These are phyloP conservation scores for Bombardia bombarda DNA, from an alignment of 495 filamentous ascomycete genomes.

Conservation along the genomic window DNA sequence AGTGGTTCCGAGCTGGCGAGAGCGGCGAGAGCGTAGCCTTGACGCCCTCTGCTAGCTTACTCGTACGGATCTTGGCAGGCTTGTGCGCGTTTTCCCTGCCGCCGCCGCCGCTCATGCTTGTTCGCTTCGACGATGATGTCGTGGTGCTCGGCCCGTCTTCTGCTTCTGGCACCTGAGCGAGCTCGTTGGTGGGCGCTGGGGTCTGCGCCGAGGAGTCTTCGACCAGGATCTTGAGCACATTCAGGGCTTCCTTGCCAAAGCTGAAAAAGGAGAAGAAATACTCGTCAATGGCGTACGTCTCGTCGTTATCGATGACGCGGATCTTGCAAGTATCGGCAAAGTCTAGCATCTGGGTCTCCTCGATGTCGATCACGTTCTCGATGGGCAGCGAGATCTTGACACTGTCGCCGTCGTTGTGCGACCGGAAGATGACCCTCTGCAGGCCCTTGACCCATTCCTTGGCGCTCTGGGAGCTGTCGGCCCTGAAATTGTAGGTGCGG, in stretches of 20 bases:
- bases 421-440: conserved; percentile 90
- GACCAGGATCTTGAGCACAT: conserved; percentile 66
- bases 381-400: conserved; percentile 93
- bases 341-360: conserved; percentile 85
- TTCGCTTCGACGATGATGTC: conserved; percentile 12
- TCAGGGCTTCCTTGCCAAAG: conserved; percentile 76
- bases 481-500: conserved; percentile 77
- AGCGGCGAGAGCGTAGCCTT: conserved; percentile 53
- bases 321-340: conserved; percentile 94
- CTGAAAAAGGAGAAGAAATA: conserved; percentile 97
- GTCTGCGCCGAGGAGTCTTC: conserved; percentile 52
- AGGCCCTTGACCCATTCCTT: conserved; percentile 96
- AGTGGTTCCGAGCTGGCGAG: conserved; percentile 28
- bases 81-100: conserved; percentile 5
- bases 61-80: conserved; percentile 24
- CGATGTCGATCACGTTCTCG: conserved; percentile 82
- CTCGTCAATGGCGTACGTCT: conserved; percentile 94
- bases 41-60: conserved; percentile 53
- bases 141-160: conserved; percentile 4
- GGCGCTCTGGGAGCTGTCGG: conserved; percentile 80
- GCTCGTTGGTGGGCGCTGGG: conserved; percentile 16
- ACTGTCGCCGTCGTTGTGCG: conserved; percentile 93
- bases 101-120: conserved; percentile 7
- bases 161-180: conserved; percentile 4
- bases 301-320: conserved; percentile 81